phyloP scores from a whole-genome alignment of 2,329 filamentous ascomycete genomes.

The Alternaria brassicae region DNA sequence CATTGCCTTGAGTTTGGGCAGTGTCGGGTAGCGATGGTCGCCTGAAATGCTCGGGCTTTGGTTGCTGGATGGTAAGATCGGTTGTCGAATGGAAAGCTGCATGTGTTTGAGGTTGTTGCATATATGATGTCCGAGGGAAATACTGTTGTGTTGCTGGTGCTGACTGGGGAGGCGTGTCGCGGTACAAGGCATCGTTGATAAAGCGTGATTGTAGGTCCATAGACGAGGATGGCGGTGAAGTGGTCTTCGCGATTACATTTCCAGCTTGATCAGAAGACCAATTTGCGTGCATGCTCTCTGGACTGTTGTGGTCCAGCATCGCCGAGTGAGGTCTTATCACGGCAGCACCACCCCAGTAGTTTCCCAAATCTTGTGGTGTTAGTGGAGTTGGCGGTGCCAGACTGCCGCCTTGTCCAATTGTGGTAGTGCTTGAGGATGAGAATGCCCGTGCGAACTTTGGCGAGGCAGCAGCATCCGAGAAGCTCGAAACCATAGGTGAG shows the following conservation, averaged over 20 bases:
- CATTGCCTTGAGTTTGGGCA: slow-evolving; percentile 33
- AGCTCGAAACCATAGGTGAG: slow-evolving; percentile 56
- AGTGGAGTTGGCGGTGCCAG: slow-evolving; percentile 58
- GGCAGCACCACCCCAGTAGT: slow-evolving; percentile 52
- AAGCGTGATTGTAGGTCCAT: slow-evolving; percentile 43
- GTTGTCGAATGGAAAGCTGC: slow-evolving; percentile 45
- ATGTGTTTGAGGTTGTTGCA: slow-evolving; percentile 45
- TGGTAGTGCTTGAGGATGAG: slow-evolving; percentile 47
- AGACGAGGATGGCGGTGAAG: slow-evolving; percentile 58
- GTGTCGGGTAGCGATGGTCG: slow-evolving; percentile 48
- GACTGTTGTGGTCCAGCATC: slow-evolving; percentile 50
- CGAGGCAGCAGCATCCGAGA: slow-evolving; percentile 57
- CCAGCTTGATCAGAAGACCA: slow-evolving; percentile 49
- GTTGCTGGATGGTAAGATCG: slow-evolving; percentile 45
- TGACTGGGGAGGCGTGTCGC: slow-evolving; percentile 59
- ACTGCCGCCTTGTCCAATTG: slow-evolving; percentile 47
- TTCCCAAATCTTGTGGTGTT: slow-evolving; percentile 53
- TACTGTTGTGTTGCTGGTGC: slow-evolving; percentile 58
- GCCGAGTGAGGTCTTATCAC: slow-evolving; percentile 37
- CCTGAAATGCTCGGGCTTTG: slow-evolving; percentile 47
- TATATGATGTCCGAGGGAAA: slow-evolving; percentile 51
- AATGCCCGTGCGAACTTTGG: slow-evolving; percentile 54
- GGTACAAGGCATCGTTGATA: slow-evolving; percentile 46
- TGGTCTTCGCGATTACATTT: slow-evolving; percentile 43
- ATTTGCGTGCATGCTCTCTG: slow-evolving; percentile 45